Percentiles rank a stretch among this genome's conserved stretches.
Conservation (phyloP, 148 eudicot genomes). For the Vaccinium myrtillus region DNA sequence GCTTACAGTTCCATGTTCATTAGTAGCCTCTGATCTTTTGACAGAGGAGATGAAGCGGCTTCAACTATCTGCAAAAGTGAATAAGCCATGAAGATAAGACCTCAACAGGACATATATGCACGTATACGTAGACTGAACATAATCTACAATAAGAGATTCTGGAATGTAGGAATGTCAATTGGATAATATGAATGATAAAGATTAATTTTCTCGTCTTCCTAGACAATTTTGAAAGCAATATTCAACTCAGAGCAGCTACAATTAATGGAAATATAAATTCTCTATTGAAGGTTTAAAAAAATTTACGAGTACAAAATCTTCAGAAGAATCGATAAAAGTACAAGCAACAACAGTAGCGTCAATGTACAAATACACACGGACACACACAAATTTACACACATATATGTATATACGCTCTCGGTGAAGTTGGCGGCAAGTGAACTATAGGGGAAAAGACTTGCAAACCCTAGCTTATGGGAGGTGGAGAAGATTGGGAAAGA, state of each 20-base stretch:
- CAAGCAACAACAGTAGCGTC: neutral
- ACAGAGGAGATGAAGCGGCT: slow-evolving; percentile 28
- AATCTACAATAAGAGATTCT: neutral
- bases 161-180: neutral
- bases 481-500: neutral
- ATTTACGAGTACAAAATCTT: neutral
- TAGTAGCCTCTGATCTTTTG: slow-evolving; percentile 24
- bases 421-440: neutral
- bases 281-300: neutral
- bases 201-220: neutral
- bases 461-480: neutral
- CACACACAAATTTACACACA: too few relatives aligned
- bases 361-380: too few relatives aligned
- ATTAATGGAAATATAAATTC: neutral
- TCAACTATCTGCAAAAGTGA: slow-evolving; percentile 29
- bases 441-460: neutral
- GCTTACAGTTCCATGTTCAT: slow-evolving; percentile 24
- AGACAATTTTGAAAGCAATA: neutral
- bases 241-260: slow-evolving; percentile 3
- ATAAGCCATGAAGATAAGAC: neutral
- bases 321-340: neutral
- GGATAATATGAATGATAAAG: neutral
- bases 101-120: neutral
- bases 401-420: neutral
- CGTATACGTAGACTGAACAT: neutral